Evolutionary conservation across 768 basidiomycete species (phyloP).

Genomic region (Gymnopilus junonius): DNA sequence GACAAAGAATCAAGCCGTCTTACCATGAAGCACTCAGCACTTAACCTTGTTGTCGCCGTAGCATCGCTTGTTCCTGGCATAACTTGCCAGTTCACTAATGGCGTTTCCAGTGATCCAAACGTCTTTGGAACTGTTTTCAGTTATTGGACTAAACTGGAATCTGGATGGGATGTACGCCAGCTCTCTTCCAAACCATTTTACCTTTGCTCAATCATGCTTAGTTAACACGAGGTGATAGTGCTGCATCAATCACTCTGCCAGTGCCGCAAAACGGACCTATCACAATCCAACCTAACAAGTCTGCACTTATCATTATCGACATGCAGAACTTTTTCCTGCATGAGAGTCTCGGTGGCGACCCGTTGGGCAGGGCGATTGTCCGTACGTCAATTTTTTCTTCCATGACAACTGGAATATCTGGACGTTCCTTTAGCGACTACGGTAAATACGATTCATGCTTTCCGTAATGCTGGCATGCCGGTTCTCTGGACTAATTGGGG

Average conservation of each 20-base stretch:
- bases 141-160: slow-evolving; percentile 31
- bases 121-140: slow-evolving; percentile 34
- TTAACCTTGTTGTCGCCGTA: neutral
- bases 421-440: slow-evolving; percentile 24
- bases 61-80: neutral
- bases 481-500: slow-evolving; percentile 40
- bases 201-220: slow-evolving; percentile 3
- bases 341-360: slow-evolving; percentile 33
- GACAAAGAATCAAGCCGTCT: neutral
- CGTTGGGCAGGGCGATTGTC: slow-evolving; percentile 32
- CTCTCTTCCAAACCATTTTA: neutral
- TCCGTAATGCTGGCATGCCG: slow-evolving; percentile 32
- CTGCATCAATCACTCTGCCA: slow-evolving; percentile 29
- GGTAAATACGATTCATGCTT: slow-evolving; percentile 33
- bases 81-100: slow-evolving; percentile 5
- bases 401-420: neutral
- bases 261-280: slow-evolving; percentile 30
- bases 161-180: slow-evolving; percentile 32
- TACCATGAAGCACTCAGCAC: slow-evolving; percentile 1
- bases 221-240: slow-evolving; percentile 32
- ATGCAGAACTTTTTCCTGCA: slow-evolving; percentile 40
- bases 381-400: slow-evolving; percentile 23
- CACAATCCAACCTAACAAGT: slow-evolving; percentile 31
- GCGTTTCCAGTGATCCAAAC: slow-evolving; percentile 16
- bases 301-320: slow-evolving; percentile 39